Percentiles rank a stretch among this genome's conserved stretches.
Evolutionary conservation across 202 grass and related monocot genomes (phyloP).

Genomic region (Setaria italica): DNA sequence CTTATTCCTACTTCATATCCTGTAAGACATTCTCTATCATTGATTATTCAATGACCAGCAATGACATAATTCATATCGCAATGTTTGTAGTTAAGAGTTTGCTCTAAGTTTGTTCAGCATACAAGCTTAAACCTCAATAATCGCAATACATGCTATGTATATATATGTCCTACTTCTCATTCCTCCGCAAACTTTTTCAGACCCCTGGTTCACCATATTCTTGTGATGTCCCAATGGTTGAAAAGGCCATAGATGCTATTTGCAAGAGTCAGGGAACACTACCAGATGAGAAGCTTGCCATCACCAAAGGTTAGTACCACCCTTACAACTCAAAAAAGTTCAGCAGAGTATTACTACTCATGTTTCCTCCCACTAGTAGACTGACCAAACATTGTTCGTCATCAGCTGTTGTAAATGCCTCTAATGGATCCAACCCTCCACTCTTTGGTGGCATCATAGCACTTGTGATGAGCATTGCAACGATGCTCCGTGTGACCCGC

Average conservation of each 20-base stretch:
- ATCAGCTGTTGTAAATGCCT: conserved; percentile 58
- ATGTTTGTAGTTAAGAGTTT: conserved; percentile 16
- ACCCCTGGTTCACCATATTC: conserved; percentile 64
- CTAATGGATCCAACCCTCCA: conserved; percentile 62
- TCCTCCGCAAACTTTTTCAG: conserved; percentile 19
- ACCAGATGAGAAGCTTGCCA: conserved; percentile 62
- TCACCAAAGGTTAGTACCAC: conserved; percentile 71
- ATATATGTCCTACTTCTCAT: conserved; percentile 3
- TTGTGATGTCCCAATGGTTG: conserved; percentile 80
- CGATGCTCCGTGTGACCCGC: conserved; percentile 73
- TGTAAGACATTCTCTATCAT: conserved; percentile 53
- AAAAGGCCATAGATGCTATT: conserved; percentile 73
- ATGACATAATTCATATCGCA: background rate
- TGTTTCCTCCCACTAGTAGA: conserved; percentile 15
- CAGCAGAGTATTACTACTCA: conserved; percentile 8
- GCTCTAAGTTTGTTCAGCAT: background rate
- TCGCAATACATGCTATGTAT: background rate
- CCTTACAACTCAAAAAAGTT: background rate
- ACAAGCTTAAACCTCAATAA: conserved; percentile 6
- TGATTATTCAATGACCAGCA: background rate
- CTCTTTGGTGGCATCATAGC: conserved; percentile 69
- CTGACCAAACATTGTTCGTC: conserved; percentile 29
- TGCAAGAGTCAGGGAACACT: conserved; percentile 63
- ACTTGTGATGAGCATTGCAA: conserved; percentile 79
- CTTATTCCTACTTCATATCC: conserved; percentile 34